Base-by-base conservation (phyloP, 345 rosid genomes). In the Corchorus capsularis region DNA sequence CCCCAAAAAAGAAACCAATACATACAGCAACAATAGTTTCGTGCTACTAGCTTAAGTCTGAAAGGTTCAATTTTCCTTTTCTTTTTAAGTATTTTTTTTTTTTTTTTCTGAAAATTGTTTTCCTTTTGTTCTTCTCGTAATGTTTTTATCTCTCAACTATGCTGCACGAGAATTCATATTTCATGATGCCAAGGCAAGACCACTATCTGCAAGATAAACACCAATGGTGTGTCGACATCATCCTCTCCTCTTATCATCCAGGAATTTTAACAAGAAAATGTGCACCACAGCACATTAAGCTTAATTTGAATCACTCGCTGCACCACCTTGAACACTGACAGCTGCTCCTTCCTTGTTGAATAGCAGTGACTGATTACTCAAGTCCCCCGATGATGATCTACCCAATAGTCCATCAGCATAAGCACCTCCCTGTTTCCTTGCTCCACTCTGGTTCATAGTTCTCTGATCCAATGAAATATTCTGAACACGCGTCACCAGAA, bases 391-490 rank as follows among this genome's bases (percentile, higher is more conserved):
- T 55, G 65, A 75, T 39, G 78, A 45, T 45, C 78, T 46, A 62
- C 55, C 49, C 1, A 37, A 8, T 22, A 64, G 46, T 53, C 43
- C 71, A 55, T 34, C 78, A 65, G 53, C 63, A 63, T 53, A 2
- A 35, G 60, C 37, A 53, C 65, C 63, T 65, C 41, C 72, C 53
- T 41, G 63, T 34, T 15, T 22, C 54, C 63, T 65, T 14, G 37
- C 14, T 56, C 67, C 59, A 67, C 64, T 32, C 56, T 22, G 76
- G 69, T 76, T 47, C 20, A 57, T 6, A 45, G 67, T 34, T 52
- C 55, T 78, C 79, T 80, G 85, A 32, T 87, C 86, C 76, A 83
- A 43, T 39, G 87, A 81, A 49, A 85, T 71, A 77, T 49, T 79
- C 49, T 80, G 83, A 66, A 85, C 60, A 63, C 79, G 47, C 2